These are phyloP conservation scores for Colletotrichum higginsianum DNA, from an alignment of 2,329 filamentous ascomycete species.

Conservation along the genomic window DNA sequence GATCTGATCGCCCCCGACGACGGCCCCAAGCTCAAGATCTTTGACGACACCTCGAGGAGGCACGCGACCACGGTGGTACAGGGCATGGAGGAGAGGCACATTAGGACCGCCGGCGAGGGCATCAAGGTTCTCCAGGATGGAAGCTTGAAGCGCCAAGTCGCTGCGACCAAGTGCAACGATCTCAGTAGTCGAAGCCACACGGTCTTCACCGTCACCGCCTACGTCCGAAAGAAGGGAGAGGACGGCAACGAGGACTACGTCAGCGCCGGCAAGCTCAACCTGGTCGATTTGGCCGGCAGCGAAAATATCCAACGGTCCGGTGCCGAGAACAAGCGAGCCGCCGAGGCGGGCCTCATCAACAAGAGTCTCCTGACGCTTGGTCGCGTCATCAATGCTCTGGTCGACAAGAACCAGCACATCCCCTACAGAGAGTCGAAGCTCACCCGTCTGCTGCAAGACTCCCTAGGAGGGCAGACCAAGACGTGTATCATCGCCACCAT, in stretches of 20 bases:
- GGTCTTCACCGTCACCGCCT: constrained; percentile 95
- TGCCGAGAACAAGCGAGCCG: constrained; percentile 96
- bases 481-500: constrained; percentile 99
- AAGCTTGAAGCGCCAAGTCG: constrained; percentile 96
- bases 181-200: constrained; percentile 97
- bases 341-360: constrained; percentile 97
- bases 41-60: constrained; percentile 90
- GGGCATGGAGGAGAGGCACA: constrained; percentile 97
- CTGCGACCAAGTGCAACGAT: constrained; percentile 99
- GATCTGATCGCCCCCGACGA: constrained; percentile 90
- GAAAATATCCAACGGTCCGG: constrained; percentile 98
- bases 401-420: constrained; percentile 91
- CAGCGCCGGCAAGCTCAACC: constrained; percentile 92
- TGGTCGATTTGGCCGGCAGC: constrained; percentile 96
- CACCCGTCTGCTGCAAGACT: constrained; percentile 81
- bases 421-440: constrained; percentile 95
- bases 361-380: constrained; percentile 96
- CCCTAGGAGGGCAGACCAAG: constrained; percentile 93
- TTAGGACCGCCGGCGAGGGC: constrained; percentile 86
- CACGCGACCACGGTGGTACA: constrained; percentile 90
- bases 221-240: constrained; percentile 85
- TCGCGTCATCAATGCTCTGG: constrained; percentile 96
- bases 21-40: constrained; percentile 91
- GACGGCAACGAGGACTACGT: constrained; percentile 92
- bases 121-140: constrained; percentile 91